Evolutionary conservation across 179 eudicot species (phyloP), one percentile per base, ranked within the genome.

Genomic region (Camellia oleifera): DNA sequence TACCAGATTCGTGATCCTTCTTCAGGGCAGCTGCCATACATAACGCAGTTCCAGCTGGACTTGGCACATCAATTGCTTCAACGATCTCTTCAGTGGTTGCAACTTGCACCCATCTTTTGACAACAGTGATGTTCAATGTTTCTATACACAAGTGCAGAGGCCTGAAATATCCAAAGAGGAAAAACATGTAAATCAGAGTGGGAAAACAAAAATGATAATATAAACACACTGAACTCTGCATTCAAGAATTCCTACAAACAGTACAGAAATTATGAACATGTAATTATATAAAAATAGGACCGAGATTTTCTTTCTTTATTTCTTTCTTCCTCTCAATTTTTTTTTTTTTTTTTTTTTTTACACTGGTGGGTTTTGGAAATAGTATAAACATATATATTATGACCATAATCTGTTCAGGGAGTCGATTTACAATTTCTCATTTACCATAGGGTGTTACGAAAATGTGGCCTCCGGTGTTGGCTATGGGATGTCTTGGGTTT

Each of bases 1-100:
- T 87, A 94, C 98, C 94, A 81, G 86, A 80, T 87, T 93, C 97
- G 56, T 87, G 98, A 81, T 94, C 94, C 83, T 94, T 94, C 93
- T 91, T 94, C 58, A 88, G 79, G 76, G 94, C 87, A 85, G 98
- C 93, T 83, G 98, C 97, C 93, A 94, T 93, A 85, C 95, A 93
- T 86, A 94, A 85, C 60, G 97, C 95, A 78, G 98, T 89, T 69
- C 98, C 98, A 62, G 79, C 83, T 81, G 92, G 88, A 81, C 97
- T 89, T 74, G 81, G 87, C 67, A 94, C 80, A 78, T 94, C 94
- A 74, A 94, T 94, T 79, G 97, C 93, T 78, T 83, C 89, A 42
- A 85, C 86, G 75, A 91, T 93, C 77, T 91, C 98, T 67, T 91
- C 96, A 46, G 58, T 3, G 12, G 94, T 83, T 79, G 95, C 95